phyloP scores from a whole-genome alignment of 1,139 yeast species.

The Blastobotrys malaysiensis region DNA sequence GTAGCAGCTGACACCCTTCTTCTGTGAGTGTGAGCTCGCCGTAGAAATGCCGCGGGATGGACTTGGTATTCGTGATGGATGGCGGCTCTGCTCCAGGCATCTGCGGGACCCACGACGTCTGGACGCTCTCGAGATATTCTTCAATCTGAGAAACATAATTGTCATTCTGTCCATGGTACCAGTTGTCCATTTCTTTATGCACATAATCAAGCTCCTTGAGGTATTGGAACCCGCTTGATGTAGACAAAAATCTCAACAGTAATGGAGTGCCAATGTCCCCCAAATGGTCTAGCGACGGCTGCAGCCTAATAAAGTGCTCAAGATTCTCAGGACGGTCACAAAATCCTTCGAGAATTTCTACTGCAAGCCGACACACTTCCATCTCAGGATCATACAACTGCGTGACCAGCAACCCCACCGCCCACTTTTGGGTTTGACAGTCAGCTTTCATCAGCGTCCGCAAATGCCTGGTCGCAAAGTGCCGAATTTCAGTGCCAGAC shows the following conservation, averaged over 20 bases:
- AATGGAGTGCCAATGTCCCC: slow-evolving; percentile 44
- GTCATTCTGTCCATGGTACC: slow-evolving; percentile 53
- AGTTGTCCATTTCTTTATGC: slow-evolving; percentile 50
- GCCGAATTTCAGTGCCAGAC: slow-evolving; percentile 48
- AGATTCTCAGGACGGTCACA: slow-evolving; percentile 40
- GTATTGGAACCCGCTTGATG: slow-evolving; percentile 51
- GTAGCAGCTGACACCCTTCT: slow-evolving; percentile 60
- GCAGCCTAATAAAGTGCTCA: slow-evolving; percentile 40
- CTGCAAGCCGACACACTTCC: slow-evolving; percentile 55
- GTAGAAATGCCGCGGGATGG: slow-evolving; percentile 64
- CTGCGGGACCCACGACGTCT: slow-evolving; percentile 18
- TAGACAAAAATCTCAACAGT: slow-evolving; percentile 49
- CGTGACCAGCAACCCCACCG: slow-evolving; percentile 49
- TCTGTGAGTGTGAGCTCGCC: slow-evolving; percentile 75
- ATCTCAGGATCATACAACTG: slow-evolving; percentile 65
- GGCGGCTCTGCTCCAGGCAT: slow-evolving; percentile 5
- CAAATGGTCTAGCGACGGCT: slow-evolving; percentile 44
- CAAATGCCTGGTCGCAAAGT: slow-evolving; percentile 51
- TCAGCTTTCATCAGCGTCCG: slow-evolving; percentile 38
- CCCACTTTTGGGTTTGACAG: slow-evolving; percentile 35
- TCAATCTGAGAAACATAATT: slow-evolving; percentile 52
- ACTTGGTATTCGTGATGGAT: neutral
- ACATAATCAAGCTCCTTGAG: slow-evolving; percentile 48
- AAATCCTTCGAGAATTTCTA: slow-evolving; percentile 45
- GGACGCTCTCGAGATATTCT: slow-evolving; percentile 32